Base-by-base conservation (phyloP, 768 basidiomycete species). In the Cytidiella melzeri region DNA sequence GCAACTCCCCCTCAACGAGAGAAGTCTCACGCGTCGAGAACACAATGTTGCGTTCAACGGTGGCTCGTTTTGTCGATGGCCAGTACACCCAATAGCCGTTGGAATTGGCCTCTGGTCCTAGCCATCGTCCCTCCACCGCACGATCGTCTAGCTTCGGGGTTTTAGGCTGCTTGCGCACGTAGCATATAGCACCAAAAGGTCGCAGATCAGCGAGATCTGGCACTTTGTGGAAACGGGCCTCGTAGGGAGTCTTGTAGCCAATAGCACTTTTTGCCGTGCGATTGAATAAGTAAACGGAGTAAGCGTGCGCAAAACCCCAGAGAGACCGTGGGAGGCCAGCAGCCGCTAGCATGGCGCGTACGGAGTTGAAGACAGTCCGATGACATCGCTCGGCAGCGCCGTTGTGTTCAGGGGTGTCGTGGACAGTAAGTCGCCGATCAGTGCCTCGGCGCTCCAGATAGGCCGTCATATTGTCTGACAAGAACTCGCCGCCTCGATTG, bases 31-130 rank as follows among this genome's bases (percentile, higher is more conserved):
- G 42, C 23, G 42, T 24, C 23, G 42, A 43, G 42, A 43, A 43
- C 23, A 19, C 19, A 25, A 43, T 19, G 19, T 43, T 19, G 45
- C 45, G 46, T 41, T 69, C 59, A n/a, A 65, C 57, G 1, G 56
- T 53, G 2, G 68, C 48, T 0, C 54, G 38, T 1, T 48, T 53
- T 18, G 55, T 61, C 10, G 53, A 45, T 0, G 61, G 61, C 66
- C 65, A 72, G 45, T 68, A 71, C 18, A 71, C 57, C 5, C 60
- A 41, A 37, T 61, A 57, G 0, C 58, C 69, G 12, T 63, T 63
- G 21, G 56, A 63, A 21, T 60, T 54, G 2, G 59, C 50, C 41
- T 71, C 65, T 40, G 64, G 57, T 23, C 73, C 70, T 3, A 73
- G 40, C 67, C 69, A 55, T 6, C 54, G 46, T n/a, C 46, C 48